These are phyloP conservation scores for Cicer chorassanicum DNA, from an alignment of 306 rosid genomes.

Conservation along the genomic window DNA sequence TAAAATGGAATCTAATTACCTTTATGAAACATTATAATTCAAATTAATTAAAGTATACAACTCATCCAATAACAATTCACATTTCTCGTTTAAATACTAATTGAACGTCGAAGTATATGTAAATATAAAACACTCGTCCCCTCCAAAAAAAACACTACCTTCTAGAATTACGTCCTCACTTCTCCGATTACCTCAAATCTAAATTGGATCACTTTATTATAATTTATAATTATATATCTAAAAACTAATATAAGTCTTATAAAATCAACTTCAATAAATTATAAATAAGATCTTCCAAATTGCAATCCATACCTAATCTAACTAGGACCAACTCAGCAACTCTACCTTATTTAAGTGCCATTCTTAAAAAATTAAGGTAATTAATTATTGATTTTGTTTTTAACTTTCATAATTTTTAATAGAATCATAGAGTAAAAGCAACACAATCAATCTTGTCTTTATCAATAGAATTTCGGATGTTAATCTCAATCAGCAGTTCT, in stretches of 20 bases:
- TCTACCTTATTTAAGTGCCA: constrained; percentile 24
- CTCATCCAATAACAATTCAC: no score
- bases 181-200: no score
- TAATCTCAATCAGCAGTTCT: constrained; percentile 41
- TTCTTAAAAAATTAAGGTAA: constrained; percentile 22
- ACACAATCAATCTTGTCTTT: constrained; percentile 23
- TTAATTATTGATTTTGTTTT: constrained; percentile 36
- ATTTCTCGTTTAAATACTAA: no score
- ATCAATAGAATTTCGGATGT: constrained; percentile 36
- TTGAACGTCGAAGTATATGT: no score
- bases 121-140: no score
- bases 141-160: no score
- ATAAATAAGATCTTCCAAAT: neutral
- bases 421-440: constrained; percentile 15
- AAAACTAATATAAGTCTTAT: neutral
- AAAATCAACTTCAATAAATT: neutral
- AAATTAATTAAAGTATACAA: no score
- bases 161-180: no score
- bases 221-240: no score
- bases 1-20: no score
- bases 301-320: constrained; percentile 4
- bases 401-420: neutral
- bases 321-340: neutral
- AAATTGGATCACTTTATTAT: no score
- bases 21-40: no score